Evolutionary conservation across 257 asterid genomes (phyloP).

Genomic region (Solanum acaule): DNA sequence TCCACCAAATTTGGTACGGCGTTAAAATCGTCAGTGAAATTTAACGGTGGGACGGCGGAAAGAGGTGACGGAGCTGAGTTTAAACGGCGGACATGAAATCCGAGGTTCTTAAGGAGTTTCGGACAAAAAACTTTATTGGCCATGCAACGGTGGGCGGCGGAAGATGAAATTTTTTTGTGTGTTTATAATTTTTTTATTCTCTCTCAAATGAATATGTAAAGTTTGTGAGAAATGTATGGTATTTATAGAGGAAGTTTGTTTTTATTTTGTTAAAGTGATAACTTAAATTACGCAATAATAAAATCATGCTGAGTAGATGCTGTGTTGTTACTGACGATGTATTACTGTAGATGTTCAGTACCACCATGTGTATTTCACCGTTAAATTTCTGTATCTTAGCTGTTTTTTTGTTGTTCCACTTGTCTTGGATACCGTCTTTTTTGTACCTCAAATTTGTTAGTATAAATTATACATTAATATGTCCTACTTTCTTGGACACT

Average conservation of each 20-base stretch:
- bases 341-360: not conserved
- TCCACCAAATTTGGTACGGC: not conserved
- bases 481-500: not conserved
- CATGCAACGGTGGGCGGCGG: slow-evolving; percentile 2
- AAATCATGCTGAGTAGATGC: slow-evolving; percentile 2
- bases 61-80: slow-evolving; percentile 26
- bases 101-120: not conserved
- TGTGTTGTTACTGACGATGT: not conserved
- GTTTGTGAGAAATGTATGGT: not conserved
- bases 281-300: not conserved
- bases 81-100: slow-evolving; percentile 13
- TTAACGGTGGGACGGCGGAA: slow-evolving; percentile 14
- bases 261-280: not conserved
- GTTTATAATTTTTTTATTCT: not conserved
- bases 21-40: not conserved
- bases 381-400: not conserved
- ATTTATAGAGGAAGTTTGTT: not conserved
- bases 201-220: not conserved
- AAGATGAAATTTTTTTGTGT: not conserved
- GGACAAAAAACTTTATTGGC: not conserved
- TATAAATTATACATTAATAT: not conserved
- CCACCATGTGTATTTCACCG: not conserved
- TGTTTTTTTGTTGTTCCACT: not conserved
- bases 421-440: not conserved
- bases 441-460: not conserved